phyloP scores from a whole-genome alignment of 2,329 filamentous ascomycete species.

The Hypoxylon sp. region DNA sequence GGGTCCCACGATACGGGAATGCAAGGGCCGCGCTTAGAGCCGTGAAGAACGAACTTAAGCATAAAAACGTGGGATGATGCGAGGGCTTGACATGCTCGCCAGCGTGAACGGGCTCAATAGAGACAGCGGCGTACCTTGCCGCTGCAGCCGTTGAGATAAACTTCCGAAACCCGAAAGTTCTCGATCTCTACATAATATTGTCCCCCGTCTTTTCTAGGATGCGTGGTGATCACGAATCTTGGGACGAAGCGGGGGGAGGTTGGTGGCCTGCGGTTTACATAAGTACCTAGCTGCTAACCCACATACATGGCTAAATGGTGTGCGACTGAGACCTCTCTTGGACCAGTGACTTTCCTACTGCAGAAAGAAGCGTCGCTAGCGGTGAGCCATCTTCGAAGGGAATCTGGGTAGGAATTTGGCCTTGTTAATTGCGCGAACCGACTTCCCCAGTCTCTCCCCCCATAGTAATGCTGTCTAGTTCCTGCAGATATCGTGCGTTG shows the following conservation, averaged over 20 bases:
- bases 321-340: conserved; percentile 32
- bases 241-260: conserved; percentile 22
- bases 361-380: conserved; percentile 22
- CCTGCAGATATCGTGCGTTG: conserved; percentile 27
- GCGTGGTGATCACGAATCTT: conserved; percentile 33
- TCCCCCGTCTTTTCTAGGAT: conserved; percentile 13
- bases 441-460: conserved; percentile 16
- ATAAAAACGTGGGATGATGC: conserved; percentile 38
- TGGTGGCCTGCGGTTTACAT: conserved; percentile 19
- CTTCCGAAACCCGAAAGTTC: conserved; percentile 37
- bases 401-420: conserved; percentile 32
- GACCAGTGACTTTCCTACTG: conserved; percentile 20
- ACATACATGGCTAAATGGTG: conserved; percentile 23
- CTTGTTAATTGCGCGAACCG: conserved; percentile 24
- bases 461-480: conserved; percentile 20
- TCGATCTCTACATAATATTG: conserved; percentile 23
- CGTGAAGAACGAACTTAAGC: conserved; percentile 36
- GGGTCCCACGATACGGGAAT: conserved; percentile 39
- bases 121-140: conserved; percentile 37
- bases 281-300: too few relatives aligned
- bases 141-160: conserved; percentile 42
- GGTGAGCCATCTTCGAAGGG: conserved; percentile 20
- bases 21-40: conserved; percentile 39
- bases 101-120: conserved; percentile 24
- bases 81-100: conserved; percentile 22